Evolutionary conservation across 176 grass and related monocot genomes (phyloP), one percentile per base, ranked within the genome.

Genomic region (Sorghum bicolor): DNA sequence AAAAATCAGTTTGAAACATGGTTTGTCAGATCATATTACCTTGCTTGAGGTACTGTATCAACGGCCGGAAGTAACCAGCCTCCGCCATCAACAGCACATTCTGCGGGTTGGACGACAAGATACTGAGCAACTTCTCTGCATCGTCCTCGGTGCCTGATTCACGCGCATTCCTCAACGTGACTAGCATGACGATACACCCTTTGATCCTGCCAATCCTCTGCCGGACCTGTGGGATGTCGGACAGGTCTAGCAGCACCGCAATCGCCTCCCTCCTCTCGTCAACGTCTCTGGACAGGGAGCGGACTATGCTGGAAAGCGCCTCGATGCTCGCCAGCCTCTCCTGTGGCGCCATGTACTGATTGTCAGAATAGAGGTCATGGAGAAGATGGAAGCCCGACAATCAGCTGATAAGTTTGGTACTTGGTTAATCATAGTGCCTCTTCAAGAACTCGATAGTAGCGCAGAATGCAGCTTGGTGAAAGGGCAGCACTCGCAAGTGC

Each of bases 71-170:
- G 70, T 94, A 97, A 19, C 92, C 92, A 73, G 92, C 88, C 84
- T 97, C 92, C 8, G 90, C 92, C 95, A 94, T 94, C 16, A 97
- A 79, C 36, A 97, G 84, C 44, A 94, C 95, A 86, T 97, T 97
- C 52, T 97, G 95, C 0, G 92, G 85, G 66, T 84, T 93, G 53
- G 72, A 77, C 0, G 95, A 94, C 71, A 97, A 64, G 52, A 89
- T 87, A 70, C 79, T 16, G 11, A 93, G 71, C 62, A 97, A 83
- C 76, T 64, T 94, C 32, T 84, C 86, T 0, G 84, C 86, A 13
- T 82, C 87, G 24, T 79, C 53, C 45, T 83, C 69, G 66, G 79
- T 86, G 52, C 36, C 43, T 22, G 80, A 67, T 67, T 97, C 95
- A 82, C 86, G 79, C 1, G 86, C 84, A 37, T 97, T 97, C 71